Percentiles rank a stretch among this genome's conserved stretches.
phyloP scores from a whole-genome alignment of 306 rosid genomes.

The Lupinus albus region DNA sequence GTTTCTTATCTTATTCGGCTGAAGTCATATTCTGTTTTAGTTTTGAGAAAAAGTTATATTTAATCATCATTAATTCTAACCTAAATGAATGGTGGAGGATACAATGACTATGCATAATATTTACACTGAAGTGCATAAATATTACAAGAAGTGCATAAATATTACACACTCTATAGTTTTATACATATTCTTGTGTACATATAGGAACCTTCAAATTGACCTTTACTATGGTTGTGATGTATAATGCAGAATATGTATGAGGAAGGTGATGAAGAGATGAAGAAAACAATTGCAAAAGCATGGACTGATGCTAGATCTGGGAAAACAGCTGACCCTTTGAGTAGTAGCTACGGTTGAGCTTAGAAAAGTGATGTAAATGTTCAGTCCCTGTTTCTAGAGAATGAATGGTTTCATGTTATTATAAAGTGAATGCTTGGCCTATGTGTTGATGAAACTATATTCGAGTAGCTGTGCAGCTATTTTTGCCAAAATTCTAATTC shows the following conservation, averaged over 20 bases:
- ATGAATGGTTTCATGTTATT: conserved; percentile 25
- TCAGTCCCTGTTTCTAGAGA: conserved; percentile 15
- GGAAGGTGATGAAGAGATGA: conserved; percentile 91
- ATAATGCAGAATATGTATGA: conserved; percentile 84
- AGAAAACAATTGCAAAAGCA: conserved; percentile 92
- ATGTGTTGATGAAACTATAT: conserved; percentile 10
- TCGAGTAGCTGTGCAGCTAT: conserved; percentile 12
- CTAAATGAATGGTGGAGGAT: too few species aligned
- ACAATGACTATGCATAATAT: too few species aligned
- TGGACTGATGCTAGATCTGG: conserved; percentile 96
- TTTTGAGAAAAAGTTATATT: too few species aligned
- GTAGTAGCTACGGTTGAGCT: conserved; percentile 52
- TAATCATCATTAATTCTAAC: too few species aligned
- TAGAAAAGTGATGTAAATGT: conserved; percentile 9
- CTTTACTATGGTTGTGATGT: conserved; percentile 2
- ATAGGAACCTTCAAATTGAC: neutral
- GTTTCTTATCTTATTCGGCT: neutral
- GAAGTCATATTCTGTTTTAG: too few species aligned
- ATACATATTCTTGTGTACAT: too few species aligned
- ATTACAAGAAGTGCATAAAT: too few species aligned
- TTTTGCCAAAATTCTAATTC: neutral
- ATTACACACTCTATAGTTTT: too few species aligned
- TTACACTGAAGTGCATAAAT: too few species aligned
- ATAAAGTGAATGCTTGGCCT: conserved; percentile 21
- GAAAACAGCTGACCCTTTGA: conserved; percentile 67